Evolutionary conservation across 1,284 basidiomycete species (phyloP), one percentile per base, ranked within the genome.

Genomic region (Cystobasidium pallidum): DNA sequence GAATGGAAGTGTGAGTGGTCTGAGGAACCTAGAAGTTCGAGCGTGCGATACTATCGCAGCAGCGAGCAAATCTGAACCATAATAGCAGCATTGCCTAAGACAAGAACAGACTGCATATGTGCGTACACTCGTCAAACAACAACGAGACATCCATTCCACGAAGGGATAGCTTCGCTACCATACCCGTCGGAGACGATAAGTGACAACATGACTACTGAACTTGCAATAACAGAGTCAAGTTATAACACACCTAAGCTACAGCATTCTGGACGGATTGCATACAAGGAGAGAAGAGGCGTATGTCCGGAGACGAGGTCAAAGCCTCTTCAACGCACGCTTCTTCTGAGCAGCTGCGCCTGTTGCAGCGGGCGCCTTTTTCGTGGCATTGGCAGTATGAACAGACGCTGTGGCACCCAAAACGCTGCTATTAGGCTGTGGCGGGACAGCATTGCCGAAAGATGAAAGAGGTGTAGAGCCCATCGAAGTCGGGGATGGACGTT

Each of bases 271-370:
- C 15, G 43, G 43, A 15, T 17, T n/a, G n/a, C n/a, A n/a, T n/a
- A n/a, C n/a, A n/a, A n/a, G n/a, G 8, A 15, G 19, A 19, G 11
- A 11, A 45, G n/a, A 39, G 36, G 36, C 13, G 36, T 39, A 13
- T 13, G 28, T 36, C 2, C 8, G 21, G 36, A 45, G 2, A 62
- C 26, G 3, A 8, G 11, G 43, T 51, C 28, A 70, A 17, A 71
- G 59, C 17, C 68, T 59, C 68, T 71, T 71, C 32, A 71, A 51
- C 19, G 59, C 61, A 21, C 68, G 28, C 49, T 71, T 71, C 51
- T 71, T 71, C 64, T 66, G 64, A 51, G 68, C 68, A 41, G 61
- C 68, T 34, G 47, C 54, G 4, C 58, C 59, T 11, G n/a, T 54
- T 32, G 39, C 45, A 21, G 41, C 43, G 10, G 58, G 34, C 1